A percentile compares a stretch with the other conserved stretches of the same genome.
Conservation (phyloP, 768 basidiomycete genomes). For the Mycena sanguinolenta region DNA sequence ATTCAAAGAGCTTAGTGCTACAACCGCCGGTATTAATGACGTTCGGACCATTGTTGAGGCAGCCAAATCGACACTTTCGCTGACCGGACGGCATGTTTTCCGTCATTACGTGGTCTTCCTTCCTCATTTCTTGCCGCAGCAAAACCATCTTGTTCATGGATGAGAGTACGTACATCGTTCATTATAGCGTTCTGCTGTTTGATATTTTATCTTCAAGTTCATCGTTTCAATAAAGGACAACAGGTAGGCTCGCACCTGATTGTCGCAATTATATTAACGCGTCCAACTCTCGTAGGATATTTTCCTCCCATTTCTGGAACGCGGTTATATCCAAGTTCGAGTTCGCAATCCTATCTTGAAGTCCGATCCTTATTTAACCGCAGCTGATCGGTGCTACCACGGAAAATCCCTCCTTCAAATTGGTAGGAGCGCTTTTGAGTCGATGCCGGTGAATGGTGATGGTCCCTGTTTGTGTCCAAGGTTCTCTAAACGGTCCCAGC, state of each 20-base stretch:
- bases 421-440: constrained; percentile 79
- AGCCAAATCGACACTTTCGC: constrained; percentile 72
- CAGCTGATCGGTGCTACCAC: constrained; percentile 88
- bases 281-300: constrained; percentile 63
- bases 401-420: constrained; percentile 90
- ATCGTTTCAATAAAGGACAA: constrained; percentile 80
- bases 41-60: constrained; percentile 82
- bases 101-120: background rate
- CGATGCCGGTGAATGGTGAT: constrained; percentile 73
- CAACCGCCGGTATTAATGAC: constrained; percentile 75
- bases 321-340: constrained; percentile 76
- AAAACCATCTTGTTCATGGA: constrained; percentile 85
- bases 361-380: background rate
- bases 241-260: constrained; percentile 58
- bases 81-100: constrained; percentile 70
- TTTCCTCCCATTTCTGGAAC: constrained; percentile 86
- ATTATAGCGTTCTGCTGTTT: background rate
- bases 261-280: background rate
- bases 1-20: constrained; percentile 87
- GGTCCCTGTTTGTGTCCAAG: constrained; percentile 23
- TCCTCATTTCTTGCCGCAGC: constrained; percentile 48
- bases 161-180: constrained; percentile 52
- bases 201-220: constrained; percentile 54
- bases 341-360: constrained; percentile 42
- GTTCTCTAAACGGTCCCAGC: constrained; percentile 51